Evolutionary conservation across 2,329 filamentous ascomycete genomes (phyloP).

Genomic region (Bipolaris zeicola): DNA sequence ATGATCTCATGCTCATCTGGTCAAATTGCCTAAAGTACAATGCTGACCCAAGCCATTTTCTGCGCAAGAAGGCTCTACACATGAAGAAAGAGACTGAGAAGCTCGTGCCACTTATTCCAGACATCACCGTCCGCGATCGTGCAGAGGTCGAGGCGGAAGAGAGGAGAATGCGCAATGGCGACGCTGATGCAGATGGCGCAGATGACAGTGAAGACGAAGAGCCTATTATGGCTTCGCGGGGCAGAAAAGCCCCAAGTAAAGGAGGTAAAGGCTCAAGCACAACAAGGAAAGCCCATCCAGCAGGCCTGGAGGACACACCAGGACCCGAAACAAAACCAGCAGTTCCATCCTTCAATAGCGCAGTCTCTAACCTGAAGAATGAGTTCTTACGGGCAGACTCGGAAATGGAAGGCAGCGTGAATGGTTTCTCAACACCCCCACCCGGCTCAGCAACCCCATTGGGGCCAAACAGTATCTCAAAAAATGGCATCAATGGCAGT

Average conservation of each 20-base stretch:
- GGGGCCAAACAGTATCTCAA: slow-evolving; percentile 69
- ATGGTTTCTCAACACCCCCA: slow-evolving; percentile 84
- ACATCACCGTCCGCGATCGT: slow-evolving; percentile 85
- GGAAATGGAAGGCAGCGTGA: slow-evolving; percentile 79
- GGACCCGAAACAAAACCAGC: slow-evolving; percentile 74
- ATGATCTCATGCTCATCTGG: slow-evolving; percentile 95
- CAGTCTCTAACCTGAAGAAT: slow-evolving; percentile 58
- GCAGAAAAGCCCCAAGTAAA: slow-evolving; percentile 81
- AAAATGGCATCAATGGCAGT: slow-evolving; percentile 64
- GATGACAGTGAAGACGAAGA: slow-evolving; percentile 93
- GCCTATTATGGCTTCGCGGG: slow-evolving; percentile 96
- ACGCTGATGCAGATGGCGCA: slow-evolving; percentile 78
- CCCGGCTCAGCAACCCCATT: slow-evolving; percentile 77
- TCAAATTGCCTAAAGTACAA: slow-evolving; percentile 97
- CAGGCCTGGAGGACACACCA: slow-evolving; percentile 79
- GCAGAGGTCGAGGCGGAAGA: slow-evolving; percentile 81
- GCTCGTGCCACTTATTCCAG: slow-evolving; percentile 90
- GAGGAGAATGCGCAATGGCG: slow-evolving; percentile 80
- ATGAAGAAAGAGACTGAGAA: slow-evolving; percentile 99
- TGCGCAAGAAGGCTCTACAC: slow-evolving; percentile 89
- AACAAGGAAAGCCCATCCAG: slow-evolving; percentile 73
- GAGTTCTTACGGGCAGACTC: slow-evolving; percentile 69
- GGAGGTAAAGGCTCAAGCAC: slow-evolving; percentile 69
- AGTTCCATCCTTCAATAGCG: slow-evolving; percentile 61
- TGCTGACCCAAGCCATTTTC: slow-evolving; percentile 81